A percentile compares a stretch with the other conserved stretches of the same genome.
Evolutionary conservation across 305 asterid species (phyloP).

Genomic region (Fraxinus latifolia): DNA sequence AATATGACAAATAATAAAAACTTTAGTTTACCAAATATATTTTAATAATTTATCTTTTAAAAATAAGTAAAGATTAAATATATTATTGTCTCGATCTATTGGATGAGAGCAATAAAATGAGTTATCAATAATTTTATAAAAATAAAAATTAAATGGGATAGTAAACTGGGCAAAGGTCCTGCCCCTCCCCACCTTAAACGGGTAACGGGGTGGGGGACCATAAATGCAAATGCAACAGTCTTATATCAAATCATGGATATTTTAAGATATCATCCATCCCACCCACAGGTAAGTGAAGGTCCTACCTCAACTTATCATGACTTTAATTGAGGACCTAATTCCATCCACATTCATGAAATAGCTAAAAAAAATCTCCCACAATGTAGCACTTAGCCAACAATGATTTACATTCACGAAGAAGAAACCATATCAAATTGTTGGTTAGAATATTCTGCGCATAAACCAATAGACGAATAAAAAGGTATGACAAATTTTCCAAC

Average conservation of each 20-base stretch:
- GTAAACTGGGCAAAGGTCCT: no score
- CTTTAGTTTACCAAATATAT: no score
- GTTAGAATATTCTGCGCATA: neutral
- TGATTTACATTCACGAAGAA: neutral
- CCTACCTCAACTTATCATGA: conserved; percentile 25
- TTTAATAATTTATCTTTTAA: no score
- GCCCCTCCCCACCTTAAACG: no score
- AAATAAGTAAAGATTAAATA: no score
- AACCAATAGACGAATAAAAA: neutral
- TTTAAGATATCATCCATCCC: neutral
- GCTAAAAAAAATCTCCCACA: neutral
- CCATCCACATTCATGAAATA: conserved; percentile 3
- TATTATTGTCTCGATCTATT: no score
- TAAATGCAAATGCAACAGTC: neutral
- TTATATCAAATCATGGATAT: conserved; percentile 8
- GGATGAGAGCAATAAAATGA: no score
- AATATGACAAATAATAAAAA: no score
- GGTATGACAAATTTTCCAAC: conserved; percentile 3
- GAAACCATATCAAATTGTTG: neutral
- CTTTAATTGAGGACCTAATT: conserved; percentile 11
- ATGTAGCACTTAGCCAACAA: neutral
- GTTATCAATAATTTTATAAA: no score
- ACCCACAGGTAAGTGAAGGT: conserved; percentile 16
- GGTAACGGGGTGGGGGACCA: neutral
- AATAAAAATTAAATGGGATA: no score